Base-by-base conservation (phyloP, 2,329 filamentous ascomycete genomes). In the Botryotinia convoluta region DNA sequence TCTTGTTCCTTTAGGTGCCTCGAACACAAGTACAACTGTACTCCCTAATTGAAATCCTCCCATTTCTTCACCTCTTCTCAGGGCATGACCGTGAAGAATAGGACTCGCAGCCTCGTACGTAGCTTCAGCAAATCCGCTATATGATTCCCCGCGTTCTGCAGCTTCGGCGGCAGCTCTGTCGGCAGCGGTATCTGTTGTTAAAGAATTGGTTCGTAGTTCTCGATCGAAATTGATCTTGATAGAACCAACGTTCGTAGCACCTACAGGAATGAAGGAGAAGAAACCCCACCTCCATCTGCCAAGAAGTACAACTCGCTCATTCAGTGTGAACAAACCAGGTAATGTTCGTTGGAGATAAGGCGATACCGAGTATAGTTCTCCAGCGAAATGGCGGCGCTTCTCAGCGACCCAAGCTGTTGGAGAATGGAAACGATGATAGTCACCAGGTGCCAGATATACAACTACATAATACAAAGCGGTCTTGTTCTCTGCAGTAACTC, bases 381-480 rank as follows among this genome's bases (percentile, higher is more conserved):
- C 96, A 0, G 96, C 95, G 81, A 99, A 99, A 84, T 99, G 96
- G n/a, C 96, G 93, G 61, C 97, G 91, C 77, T 91, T 91, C 83
- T 98, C 93, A 48, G 96, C 96, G 26, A 99, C 94, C 96, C 96
- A 99, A 78, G 93, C 92, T 2, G 94, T 91, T 0, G 96, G 96
- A 1, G 93, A 97, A 85, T 99, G 97, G 86, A 98, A 99, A 76
- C 95, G 93, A 84, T 99, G 96, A 84, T 99, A 99, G 84, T 99
- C 97, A 68, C 96, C 96, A 0, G 96, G 96, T 0, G 97, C 96
- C 61, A 99, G 90, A 84, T 99, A 99, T 80, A 99, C 90, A 76
- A 99, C 97, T 75, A 87, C 93, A 83, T 98, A 99, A 85, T 97
- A 97, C 12, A 99, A 88, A 16, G 91, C 89, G 8, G 91, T 93